Conservation (phyloP, 768 basidiomycete genomes). For the Scleroderma citrinum region DNA sequence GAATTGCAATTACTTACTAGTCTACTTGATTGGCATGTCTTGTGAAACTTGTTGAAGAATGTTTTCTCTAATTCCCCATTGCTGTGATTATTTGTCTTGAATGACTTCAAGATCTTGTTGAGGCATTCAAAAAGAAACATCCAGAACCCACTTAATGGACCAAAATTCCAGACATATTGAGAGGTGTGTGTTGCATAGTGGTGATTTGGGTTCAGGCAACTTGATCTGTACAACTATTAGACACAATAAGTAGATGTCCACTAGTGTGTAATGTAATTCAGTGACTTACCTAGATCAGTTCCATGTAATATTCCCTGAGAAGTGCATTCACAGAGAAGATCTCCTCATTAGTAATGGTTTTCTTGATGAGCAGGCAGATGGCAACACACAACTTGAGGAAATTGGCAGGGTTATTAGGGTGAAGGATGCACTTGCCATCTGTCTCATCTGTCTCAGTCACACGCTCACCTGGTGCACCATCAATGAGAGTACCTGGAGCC, state of each 20-base stretch:
- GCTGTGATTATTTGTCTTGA: slow-evolving; percentile 27
- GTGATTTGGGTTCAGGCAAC: background rate
- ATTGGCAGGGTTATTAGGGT: no score
- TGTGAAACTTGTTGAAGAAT: slow-evolving; percentile 30
- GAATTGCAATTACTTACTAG: slow-evolving; percentile 37
- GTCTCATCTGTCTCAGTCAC: no score
- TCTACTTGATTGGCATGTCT: slow-evolving; percentile 68
- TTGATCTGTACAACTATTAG: background rate
- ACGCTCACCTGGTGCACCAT: no score
- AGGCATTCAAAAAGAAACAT: no score
- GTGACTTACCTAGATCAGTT: background rate
- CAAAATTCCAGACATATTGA: no score
- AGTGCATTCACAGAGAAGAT: background rate
- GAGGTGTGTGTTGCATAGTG: no score
- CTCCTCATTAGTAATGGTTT: background rate
- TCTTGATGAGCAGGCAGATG: background rate
- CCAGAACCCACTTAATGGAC: no score
- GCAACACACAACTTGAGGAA: background rate
- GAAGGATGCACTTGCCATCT: no score
- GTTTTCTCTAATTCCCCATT: slow-evolving; percentile 26
- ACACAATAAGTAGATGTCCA: background rate
- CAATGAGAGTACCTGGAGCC: no score
- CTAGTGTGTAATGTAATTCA: background rate
- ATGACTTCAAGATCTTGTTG: slow-evolving; percentile 12
- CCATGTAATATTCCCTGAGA: background rate